A percentile compares a stretch with the other conserved stretches of the same genome.
These are phyloP conservation scores for Polyporus tsugae DNA, from an alignment of 1,284 basidiomycete genomes.

Conservation along the genomic window DNA sequence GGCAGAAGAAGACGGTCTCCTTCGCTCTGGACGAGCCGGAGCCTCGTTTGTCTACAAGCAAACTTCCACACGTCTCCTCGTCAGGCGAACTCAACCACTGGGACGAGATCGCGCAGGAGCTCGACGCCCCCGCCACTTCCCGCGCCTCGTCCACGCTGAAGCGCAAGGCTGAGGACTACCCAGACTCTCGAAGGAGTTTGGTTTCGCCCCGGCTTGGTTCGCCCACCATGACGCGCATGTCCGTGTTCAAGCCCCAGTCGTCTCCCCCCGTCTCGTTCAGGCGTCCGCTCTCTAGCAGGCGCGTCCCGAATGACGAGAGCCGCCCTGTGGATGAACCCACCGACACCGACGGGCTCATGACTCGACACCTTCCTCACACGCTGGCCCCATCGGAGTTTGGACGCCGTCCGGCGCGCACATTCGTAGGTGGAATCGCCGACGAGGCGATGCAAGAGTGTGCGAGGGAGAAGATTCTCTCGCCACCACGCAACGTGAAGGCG, in stretches of 20 bases:
- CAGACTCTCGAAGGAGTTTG: not conserved
- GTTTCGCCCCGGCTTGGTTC: not conserved
- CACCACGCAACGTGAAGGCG: conserved; percentile 1
- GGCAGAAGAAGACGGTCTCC: conserved; percentile 26
- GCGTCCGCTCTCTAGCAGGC: not conserved
- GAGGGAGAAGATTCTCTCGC: conserved; percentile 13
- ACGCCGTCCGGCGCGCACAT: not conserved
- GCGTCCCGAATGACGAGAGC: not conserved
- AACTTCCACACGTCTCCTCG: not conserved
- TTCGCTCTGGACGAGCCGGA: conserved; percentile 17
- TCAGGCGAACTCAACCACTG: conserved; percentile 3
- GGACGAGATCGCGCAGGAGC: conserved; percentile 13
- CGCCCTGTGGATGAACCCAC: not conserved
- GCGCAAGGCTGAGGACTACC: conserved; percentile 12
- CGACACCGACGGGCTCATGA: not conserved
- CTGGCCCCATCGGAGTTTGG: conserved; percentile 11
- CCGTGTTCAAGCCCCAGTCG: conserved; percentile 1
- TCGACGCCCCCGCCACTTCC: conserved; percentile 9
- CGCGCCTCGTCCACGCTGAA: not conserved
- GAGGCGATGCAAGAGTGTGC: conserved; percentile 21
- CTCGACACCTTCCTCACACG: conserved; percentile 10
- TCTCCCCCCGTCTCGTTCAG: not conserved
- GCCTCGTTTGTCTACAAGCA: not conserved
- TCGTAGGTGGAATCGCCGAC: conserved; percentile 13
- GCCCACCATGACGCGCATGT: not conserved